Conservation (phyloP, 352 stramenopile genomes). For the Globisporangium emineosum region DNA sequence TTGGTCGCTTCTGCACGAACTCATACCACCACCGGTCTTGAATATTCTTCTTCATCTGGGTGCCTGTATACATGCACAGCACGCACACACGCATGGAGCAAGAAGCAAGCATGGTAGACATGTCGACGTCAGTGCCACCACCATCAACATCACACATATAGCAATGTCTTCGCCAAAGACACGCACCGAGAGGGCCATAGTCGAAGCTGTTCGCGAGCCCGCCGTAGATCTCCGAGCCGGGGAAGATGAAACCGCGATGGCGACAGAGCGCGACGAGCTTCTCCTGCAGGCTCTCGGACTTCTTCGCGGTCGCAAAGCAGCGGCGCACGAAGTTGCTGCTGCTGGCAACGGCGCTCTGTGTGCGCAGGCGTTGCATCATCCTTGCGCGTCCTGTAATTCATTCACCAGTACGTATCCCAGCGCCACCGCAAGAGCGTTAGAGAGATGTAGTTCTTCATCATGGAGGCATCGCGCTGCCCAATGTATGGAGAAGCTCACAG, state of each 20-base stretch:
- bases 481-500: background rate
- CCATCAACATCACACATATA: background rate
- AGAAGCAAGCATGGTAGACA: background rate
- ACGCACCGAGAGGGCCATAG: slow-evolving; percentile 89
- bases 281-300: slow-evolving; percentile 46
- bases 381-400: background rate
- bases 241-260: slow-evolving; percentile 92
- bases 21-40: slow-evolving; percentile 96
- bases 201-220: slow-evolving; percentile 97
- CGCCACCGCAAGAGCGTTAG: background rate
- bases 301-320: slow-evolving; percentile 36
- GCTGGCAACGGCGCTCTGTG: background rate
- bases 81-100: background rate
- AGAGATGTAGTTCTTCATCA: background rate
- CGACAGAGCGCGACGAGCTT: slow-evolving; percentile 83
- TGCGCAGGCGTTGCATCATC: slow-evolving; percentile 19
- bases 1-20: slow-evolving; percentile 93
- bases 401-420: background rate
- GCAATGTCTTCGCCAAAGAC: background rate
- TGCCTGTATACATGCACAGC: background rate
- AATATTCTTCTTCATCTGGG: slow-evolving; percentile 96
- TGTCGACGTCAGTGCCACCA: background rate
- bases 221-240: slow-evolving; percentile 96
- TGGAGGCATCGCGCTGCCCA: background rate
- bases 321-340: slow-evolving; percentile 15